phyloP scores from a whole-genome alignment of 495 filamentous ascomycete species.

The Aspergillus cristatus region DNA sequence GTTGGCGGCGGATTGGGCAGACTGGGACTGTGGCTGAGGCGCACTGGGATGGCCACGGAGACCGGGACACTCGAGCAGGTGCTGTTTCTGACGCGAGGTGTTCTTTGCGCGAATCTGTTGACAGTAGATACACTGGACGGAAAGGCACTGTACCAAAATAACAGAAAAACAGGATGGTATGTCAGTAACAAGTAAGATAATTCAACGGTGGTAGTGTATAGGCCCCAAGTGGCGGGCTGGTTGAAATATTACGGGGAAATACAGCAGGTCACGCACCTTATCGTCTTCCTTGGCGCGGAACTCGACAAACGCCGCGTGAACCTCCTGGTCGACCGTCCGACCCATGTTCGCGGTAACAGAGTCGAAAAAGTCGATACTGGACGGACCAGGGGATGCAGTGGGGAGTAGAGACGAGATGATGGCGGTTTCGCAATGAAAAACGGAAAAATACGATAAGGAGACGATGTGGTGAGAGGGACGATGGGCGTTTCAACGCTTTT shows the following conservation, averaged over 20 bases:
- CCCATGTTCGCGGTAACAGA: conserved; percentile 36
- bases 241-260: conserved; percentile 42
- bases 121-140: conserved; percentile 51
- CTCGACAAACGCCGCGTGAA: conserved; percentile 50
- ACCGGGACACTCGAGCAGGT: conserved; percentile 46
- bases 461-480: conserved; percentile 5
- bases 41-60: conserved; percentile 38
- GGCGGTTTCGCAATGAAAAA: conserved; percentile 3
- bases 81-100: conserved; percentile 48
- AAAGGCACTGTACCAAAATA: conserved; percentile 38
- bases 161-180: conserved; percentile 19
- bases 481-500: too few relatives aligned
- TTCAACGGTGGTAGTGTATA: too few relatives aligned
- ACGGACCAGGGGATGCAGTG: conserved; percentile 2
- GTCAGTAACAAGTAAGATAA: too few relatives aligned
- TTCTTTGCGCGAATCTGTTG: conserved; percentile 51
- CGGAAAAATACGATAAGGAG: conserved; percentile 8
- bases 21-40: conserved; percentile 31
- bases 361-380: conserved; percentile 20
- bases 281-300: conserved; percentile 54
- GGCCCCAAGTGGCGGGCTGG: conserved; percentile 17
- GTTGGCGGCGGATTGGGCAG: conserved; percentile 30
- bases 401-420: conserved; percentile 7
- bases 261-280: conserved; percentile 42
- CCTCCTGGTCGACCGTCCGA: conserved; percentile 48